Conservation (phyloP, 495 filamentous ascomycete species). For the Xylaria cubensis region DNA sequence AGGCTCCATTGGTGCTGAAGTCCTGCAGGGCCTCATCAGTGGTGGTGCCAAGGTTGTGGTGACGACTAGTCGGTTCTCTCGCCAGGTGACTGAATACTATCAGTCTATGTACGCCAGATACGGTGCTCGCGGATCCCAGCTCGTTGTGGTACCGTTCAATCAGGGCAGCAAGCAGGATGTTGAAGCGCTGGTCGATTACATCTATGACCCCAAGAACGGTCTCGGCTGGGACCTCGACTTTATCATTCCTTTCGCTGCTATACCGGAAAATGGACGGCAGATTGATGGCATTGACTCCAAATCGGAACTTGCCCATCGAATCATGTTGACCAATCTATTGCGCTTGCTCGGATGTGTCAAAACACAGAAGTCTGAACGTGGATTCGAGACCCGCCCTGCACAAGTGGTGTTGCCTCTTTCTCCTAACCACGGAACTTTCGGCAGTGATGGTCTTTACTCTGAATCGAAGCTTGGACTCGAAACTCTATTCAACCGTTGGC, state of each 20-base stretch:
- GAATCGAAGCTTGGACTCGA: slow-evolving; percentile 97
- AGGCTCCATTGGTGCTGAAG: slow-evolving; percentile 98
- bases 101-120: slow-evolving; percentile 97
- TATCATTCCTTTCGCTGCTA: slow-evolving; percentile 95
- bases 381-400: slow-evolving; percentile 92
- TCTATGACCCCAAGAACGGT: slow-evolving; percentile 96
- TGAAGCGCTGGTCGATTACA: slow-evolving; percentile 89
- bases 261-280: slow-evolving; percentile 96
- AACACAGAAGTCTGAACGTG: slow-evolving; percentile 81
- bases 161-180: slow-evolving; percentile 98
- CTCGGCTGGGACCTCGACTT: slow-evolving; percentile 98
- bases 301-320: slow-evolving; percentile 96
- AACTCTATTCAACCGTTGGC: slow-evolving; percentile 98
- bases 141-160: slow-evolving; percentile 98
- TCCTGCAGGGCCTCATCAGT: slow-evolving; percentile 93
- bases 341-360: slow-evolving; percentile 91
- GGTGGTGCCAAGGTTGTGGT: slow-evolving; percentile 96
- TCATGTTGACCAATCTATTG: slow-evolving; percentile 98
- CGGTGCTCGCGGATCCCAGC: slow-evolving; percentile 90
- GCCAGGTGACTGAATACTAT: slow-evolving; percentile 98
- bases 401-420: slow-evolving; percentile 96
- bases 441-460: slow-evolving; percentile 96
- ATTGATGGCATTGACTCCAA: slow-evolving; percentile 98
- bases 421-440: slow-evolving; percentile 98
- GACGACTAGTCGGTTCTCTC: slow-evolving; percentile 94